Evolutionary conservation across 2,329 filamentous ascomycete species (phyloP), one percentile per base, ranked within the genome.

Genomic region (Aspergillus versicolor): DNA sequence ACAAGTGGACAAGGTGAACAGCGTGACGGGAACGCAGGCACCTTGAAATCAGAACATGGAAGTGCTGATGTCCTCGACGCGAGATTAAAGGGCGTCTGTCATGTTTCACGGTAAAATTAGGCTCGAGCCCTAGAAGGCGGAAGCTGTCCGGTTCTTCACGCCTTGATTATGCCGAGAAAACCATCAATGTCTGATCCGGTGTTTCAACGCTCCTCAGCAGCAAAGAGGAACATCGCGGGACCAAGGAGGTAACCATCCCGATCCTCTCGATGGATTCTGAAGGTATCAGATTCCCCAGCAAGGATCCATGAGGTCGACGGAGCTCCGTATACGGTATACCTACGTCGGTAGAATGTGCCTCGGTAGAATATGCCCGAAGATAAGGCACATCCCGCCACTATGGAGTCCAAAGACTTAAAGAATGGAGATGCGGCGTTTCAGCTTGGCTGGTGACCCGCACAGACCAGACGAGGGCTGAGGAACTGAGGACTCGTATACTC

Each of bases 81-180:
- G 57, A 64, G 53, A 65, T 65, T 65, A 54, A 63, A 63, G 43
- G 62, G 42, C 21, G 30, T 32, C 42, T 64, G 61, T 44, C 63
- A 67, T 64, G 67, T 70, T 69, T 70, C 67, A 70, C 60, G 52
- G 37, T 45, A 19, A 40, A 52, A 48, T 43, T 44, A 38, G 30
- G 50, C 17, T 19, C 41, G n/a, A 46, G 19, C 15, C 42, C 41
- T 44, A 49, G 30, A 21, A 52, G 40, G 40, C 32, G 43, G 45
- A 49, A 49, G 42, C 54, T 51, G 30, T 15, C 38, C 15, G 37
- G 17, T 48, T 47, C 45, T 47, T 34, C 27, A 47, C 27, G 17
- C 3, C 47, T 41, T 41, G 13, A 13, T 38, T 21, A 24, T 17
- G 47, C 17, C 47, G 47, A 30, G 17, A 50, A 50, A 12, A 1